phyloP scores from a whole-genome alignment of 495 filamentous ascomycete species.

The Pseudevernia furfuracea region DNA sequence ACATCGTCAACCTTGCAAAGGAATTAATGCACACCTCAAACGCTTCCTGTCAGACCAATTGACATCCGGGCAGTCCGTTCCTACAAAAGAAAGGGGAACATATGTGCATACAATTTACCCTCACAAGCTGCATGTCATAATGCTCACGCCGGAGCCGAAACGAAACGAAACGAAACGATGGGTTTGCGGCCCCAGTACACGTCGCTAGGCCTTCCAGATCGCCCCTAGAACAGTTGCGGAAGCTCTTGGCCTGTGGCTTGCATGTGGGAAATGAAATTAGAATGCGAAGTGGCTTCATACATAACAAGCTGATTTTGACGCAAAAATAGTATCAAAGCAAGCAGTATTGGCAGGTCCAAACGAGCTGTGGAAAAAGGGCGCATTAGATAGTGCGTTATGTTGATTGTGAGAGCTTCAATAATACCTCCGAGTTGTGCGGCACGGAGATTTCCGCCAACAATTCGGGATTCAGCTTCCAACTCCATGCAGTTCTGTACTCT shows the following conservation, averaged over 20 bases:
- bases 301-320: not conserved
- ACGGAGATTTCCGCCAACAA: not conserved
- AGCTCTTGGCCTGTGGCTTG: constrained; percentile 7
- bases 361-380: constrained; percentile 7
- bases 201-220: constrained; percentile 12
- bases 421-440: not conserved
- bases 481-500: not conserved
- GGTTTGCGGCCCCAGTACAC: constrained; percentile 17
- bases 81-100: not conserved
- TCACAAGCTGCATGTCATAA: constrained; percentile 16
- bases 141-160: constrained; percentile 2
- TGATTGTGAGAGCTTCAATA: not conserved
- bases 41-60: not conserved
- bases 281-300: not conserved
- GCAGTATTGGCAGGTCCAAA: constrained; percentile 10
- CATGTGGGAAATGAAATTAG: constrained; percentile 4
- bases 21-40: constrained; percentile 6
- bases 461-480: not conserved
- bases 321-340: not conserved
- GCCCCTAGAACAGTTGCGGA: constrained; percentile 6
- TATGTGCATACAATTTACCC: not conserved
- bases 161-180: no score
- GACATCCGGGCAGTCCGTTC: not conserved
- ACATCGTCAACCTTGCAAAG: constrained; percentile 3
- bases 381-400: not conserved